Percentiles rank a stretch among this genome's conserved stretches.
Conservation (phyloP, 495 filamentous ascomycete genomes). For the Annulohypoxylon moriforme region DNA sequence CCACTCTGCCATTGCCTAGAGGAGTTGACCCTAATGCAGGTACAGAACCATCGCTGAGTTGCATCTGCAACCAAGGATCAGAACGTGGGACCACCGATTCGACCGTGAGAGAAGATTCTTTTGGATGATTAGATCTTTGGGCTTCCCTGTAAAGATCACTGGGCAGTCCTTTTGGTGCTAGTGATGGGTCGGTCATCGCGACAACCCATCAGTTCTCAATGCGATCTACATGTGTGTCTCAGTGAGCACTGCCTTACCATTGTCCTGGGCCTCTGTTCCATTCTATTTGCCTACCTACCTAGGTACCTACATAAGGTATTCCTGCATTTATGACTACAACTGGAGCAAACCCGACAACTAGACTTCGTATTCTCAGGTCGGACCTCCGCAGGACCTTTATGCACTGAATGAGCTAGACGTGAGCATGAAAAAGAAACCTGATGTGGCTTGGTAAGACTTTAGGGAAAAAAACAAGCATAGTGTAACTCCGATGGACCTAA, state of each 20-base stretch:
- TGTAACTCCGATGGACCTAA: slow-evolving; percentile 10
- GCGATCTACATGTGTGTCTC: slow-evolving; percentile 24
- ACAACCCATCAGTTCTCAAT: slow-evolving; percentile 14
- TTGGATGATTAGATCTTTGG: slow-evolving; percentile 23
- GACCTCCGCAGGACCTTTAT: slow-evolving; percentile 8
- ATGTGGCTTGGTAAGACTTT: slow-evolving; percentile 15
- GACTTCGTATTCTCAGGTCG: slow-evolving; percentile 8
- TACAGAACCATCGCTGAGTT: slow-evolving; percentile 36
- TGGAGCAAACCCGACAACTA: not conserved
- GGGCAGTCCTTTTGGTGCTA: slow-evolving; percentile 24
- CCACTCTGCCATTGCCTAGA: slow-evolving; percentile 33
- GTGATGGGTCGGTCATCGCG: slow-evolving; percentile 3
- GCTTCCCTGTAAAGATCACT: slow-evolving; percentile 36
- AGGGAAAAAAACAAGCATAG: slow-evolving; percentile 17
- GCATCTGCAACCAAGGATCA: slow-evolving; percentile 28
- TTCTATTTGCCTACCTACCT: not conserved
- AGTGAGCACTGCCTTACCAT: not conserved
- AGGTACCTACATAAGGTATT: not conserved
- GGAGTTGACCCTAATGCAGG: slow-evolving; percentile 45
- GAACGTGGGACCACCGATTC: slow-evolving; percentile 37
- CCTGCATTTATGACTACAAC: no score
- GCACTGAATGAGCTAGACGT: slow-evolving; percentile 13
- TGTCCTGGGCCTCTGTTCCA: not conserved
- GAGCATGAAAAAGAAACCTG: slow-evolving; percentile 18
- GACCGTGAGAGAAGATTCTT: slow-evolving; percentile 15